A percentile compares a stretch with the other conserved stretches of the same genome.
Evolutionary conservation across 2,329 filamentous ascomycete species (phyloP).

Genomic region (Penicillium digitatum): DNA sequence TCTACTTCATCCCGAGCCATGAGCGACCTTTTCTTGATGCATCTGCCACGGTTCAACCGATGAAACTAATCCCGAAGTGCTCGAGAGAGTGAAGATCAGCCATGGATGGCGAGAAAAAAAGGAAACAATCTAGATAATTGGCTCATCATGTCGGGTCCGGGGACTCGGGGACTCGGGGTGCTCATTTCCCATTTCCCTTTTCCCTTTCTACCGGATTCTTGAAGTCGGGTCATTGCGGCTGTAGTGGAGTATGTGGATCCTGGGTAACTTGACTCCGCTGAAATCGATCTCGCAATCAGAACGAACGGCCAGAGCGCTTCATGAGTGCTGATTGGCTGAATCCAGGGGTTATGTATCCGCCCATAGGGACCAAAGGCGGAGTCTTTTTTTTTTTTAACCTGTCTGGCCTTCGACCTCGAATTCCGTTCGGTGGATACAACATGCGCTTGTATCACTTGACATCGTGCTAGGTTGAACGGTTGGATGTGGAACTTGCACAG

Average conservation of each 20-base stretch:
- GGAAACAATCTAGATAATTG: not conserved
- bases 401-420: not conserved
- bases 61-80: not conserved
- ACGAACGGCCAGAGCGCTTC: not conserved
- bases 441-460: not conserved
- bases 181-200: not conserved
- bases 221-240: too few species aligned
- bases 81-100: not conserved
- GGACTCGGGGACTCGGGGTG: conserved; percentile 1
- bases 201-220: not conserved
- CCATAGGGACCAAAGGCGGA: too few species aligned
- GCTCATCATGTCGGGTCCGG: not conserved
- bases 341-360: not conserved
- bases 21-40: not conserved
- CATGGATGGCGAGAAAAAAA: conserved; percentile 2
- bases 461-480: not conserved
- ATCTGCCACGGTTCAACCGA: not conserved
- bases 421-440: not conserved
- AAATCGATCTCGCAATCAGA: not conserved
- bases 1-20: not conserved
- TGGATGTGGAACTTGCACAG: not conserved
- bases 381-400: not conserved
- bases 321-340: not conserved
- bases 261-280: not conserved
- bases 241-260: not conserved